Base-by-base conservation (phyloP, 2,329 filamentous ascomycete species). In the Calonectria henricotiae region DNA sequence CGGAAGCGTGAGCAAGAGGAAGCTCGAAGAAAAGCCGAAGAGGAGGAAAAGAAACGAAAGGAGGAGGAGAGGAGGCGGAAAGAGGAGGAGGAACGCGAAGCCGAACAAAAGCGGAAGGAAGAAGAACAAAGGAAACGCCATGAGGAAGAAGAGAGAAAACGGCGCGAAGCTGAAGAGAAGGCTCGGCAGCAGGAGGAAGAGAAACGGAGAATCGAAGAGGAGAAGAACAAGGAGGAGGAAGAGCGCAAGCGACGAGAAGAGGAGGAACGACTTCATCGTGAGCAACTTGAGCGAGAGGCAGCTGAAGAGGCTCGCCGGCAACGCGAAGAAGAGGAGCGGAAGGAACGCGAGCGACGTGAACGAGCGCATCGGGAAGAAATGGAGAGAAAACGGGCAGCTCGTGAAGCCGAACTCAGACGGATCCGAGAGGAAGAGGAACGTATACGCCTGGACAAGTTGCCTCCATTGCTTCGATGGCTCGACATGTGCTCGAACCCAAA, bases 401-500 rank as follows among this genome's bases (percentile, higher is more conserved):
- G 84, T 35, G 87, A 89, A 79, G 86, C 85, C 4, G 88, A 89
- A 72, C 81, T 85, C 67, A 85, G 84, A 65, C 85, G 86, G 55
- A 77, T 86, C 13, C 86, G 83, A 30, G 85, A 89, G 72, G 88
- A 91, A 75, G 83, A 89, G 76, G 88, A 90, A 74, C 85, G 85
- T 32, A 80, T 83, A 37, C 86, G 89, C 17, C 76, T 92, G 32
- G 85, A 86, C 44, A 90, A 88, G 73, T 79, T 92, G 20, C 90
- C 90, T 4, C 86, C 89, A 44, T 81, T 92, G 39, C 79, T 92
- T 51, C 87, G 86, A 58, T 92, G 90, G 90, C 85, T 92, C 27
- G 86, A 90, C 65, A 80, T 79, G 23, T 86, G 83, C 58, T 77
- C 84, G 6, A 86, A 90, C 69, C 86, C 89, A 15, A 89, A 87